Evolutionary conservation across 2,329 filamentous ascomycete genomes (phyloP), one percentile per base, ranked within the genome.

Genomic region (Cladosporium cucumerinum): DNA sequence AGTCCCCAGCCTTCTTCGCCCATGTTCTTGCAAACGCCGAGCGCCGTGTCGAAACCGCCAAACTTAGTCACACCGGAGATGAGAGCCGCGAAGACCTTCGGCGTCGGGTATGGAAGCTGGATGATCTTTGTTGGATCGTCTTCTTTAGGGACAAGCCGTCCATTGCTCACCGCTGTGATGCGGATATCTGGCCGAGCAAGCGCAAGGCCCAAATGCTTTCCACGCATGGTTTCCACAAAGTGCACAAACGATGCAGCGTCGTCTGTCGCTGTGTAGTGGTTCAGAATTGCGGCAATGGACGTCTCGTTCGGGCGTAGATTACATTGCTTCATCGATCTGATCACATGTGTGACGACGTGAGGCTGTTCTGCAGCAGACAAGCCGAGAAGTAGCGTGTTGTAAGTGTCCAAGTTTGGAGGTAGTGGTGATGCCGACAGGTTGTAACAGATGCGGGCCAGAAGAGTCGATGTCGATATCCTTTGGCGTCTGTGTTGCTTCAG

Each of bases 381-480:
- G n/a, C 85, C 85, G n/a, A 85, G 75, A 2, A 94, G 83, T 28
- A 95, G 81, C 14, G 84, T 82, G 72, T 93, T 93, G 78, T 88
- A 92, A 3, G 88, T 92, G 68, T 87, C 82, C 39, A 90, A 83
- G 67, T 86, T 86, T 0, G 90, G 89, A 10, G 75, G 84, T 21
- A 85, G 80, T 1, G 82, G 75, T 2, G 86, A 87, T 3, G 86
- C 78, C 18, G 92, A 81, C 3, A 95, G 78, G 72, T 91, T 92
- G 76, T 88, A 88, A 65, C 80, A 83, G 21, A 86, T 76, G 63
- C 80, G 78, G 30, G 67, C 72, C 57, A 76, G 66, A 21, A 74
- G 66, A 18, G 69, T 64, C n/a, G 70, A 23, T 11, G 66, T 68
- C 12, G 58, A 63, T 21, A 67, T 58, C 11, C 57, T 51, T 14